Evolutionary conservation across 1,139 yeast genomes (phyloP).

Genomic region (Blastobotrys proliferans): DNA sequence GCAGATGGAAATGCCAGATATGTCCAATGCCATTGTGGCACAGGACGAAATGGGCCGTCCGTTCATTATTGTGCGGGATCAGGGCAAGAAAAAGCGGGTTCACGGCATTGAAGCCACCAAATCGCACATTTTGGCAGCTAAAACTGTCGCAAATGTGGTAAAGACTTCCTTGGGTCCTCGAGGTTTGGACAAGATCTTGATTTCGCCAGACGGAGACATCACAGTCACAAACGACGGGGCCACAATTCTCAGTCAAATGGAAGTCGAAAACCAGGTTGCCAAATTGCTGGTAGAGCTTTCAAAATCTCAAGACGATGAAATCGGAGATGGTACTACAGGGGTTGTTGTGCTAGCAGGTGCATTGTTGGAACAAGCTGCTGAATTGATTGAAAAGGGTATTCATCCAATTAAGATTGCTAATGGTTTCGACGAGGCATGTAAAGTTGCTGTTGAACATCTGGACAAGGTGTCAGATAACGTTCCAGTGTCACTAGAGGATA

Average conservation of each 20-base stretch:
- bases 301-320: slow-evolving; percentile 95
- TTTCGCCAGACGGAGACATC: slow-evolving; percentile 93
- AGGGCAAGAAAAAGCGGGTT: slow-evolving; percentile 85
- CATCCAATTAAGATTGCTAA: slow-evolving; percentile 97
- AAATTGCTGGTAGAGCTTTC: slow-evolving; percentile 91
- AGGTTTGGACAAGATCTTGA: slow-evolving; percentile 94
- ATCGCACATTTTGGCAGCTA: slow-evolving; percentile 88
- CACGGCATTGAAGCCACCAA: slow-evolving; percentile 96
- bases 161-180: slow-evolving; percentile 95
- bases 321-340: slow-evolving; percentile 99
- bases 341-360: slow-evolving; percentile 97
- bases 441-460: slow-evolving; percentile 74
- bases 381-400: slow-evolving; percentile 91
- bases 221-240: slow-evolving; percentile 99
- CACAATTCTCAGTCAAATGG: slow-evolving; percentile 93
- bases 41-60: slow-evolving; percentile 99
- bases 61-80: slow-evolving; percentile 94
- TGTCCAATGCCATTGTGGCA: slow-evolving; percentile 97
- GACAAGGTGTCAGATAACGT: slow-evolving; percentile 70
- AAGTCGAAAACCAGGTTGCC: slow-evolving; percentile 92
- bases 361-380: slow-evolving; percentile 87
- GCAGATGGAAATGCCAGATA: slow-evolving; percentile 77
- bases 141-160: slow-evolving; percentile 89
- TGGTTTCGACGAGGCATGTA: slow-evolving; percentile 97
- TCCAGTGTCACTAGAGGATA: slow-evolving; percentile 35